These are phyloP conservation scores for Dictyostelium intermedium DNA, from an alignment of 78 protist genomes.

Conservation along the genomic window DNA sequence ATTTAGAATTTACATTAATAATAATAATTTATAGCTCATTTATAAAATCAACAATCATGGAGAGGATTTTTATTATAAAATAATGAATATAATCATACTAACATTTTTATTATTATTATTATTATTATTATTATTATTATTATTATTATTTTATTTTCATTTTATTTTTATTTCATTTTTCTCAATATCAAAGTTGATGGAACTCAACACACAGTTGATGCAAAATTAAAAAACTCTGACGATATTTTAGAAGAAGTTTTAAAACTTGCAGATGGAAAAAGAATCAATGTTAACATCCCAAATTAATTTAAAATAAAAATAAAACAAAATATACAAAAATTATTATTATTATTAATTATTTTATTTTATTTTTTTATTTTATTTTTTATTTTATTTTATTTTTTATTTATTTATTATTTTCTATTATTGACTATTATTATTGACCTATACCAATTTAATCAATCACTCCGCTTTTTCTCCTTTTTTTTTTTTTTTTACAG, in stretches of 20 bases:
- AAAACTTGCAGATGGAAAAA: neutral
- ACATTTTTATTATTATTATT: too few relatives aligned
- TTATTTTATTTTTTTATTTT: too few relatives aligned
- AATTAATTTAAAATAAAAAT: neutral
- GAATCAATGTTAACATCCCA: neutral
- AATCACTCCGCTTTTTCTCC: neutral
- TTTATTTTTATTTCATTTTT: neutral
- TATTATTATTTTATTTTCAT: neutral
- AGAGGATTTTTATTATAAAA: too few relatives aligned
- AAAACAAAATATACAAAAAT: neutral
- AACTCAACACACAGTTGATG: neutral
- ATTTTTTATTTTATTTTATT: too few relatives aligned
- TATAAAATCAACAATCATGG: too few relatives aligned
- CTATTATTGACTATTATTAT: too few relatives aligned
- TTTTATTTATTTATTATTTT: too few relatives aligned
- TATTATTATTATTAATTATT: too few relatives aligned
- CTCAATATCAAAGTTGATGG: slow-evolving; percentile 1
- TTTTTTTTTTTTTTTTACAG: too few relatives aligned
- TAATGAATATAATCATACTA: too few relatives aligned
- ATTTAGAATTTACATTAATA: neutral
- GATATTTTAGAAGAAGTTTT: slow-evolving; percentile 36
- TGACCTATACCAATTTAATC: too few relatives aligned
- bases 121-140: neutral
- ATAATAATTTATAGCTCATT: too few relatives aligned
- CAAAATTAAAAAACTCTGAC: neutral